Conservation (phyloP, 441 rosid genomes). For the Bocquillonia castaneifolia region DNA sequence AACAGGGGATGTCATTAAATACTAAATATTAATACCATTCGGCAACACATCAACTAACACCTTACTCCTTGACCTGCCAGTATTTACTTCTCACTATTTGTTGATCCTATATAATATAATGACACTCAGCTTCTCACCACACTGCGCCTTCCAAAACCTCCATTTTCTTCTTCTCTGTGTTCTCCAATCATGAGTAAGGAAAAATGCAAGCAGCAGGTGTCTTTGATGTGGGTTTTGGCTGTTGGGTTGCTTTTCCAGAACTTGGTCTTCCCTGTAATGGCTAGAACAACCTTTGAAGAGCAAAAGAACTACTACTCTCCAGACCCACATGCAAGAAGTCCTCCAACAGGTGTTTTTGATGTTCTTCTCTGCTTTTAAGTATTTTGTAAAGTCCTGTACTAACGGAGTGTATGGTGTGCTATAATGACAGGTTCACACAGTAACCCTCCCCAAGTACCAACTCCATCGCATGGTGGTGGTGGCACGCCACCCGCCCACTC, state of each 20-base stretch:
- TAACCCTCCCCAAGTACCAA: constrained; percentile 16
- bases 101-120: constrained; percentile 1
- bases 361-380: not conserved
- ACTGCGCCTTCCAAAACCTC: not conserved
- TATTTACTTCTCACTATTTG: constrained; percentile 23
- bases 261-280: constrained; percentile 15
- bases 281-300: constrained; percentile 14
- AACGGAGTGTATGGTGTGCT: not conserved
- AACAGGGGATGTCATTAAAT: constrained; percentile 5
- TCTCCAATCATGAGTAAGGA: constrained; percentile 7
- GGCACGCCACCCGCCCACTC: constrained; percentile 13
- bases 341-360: constrained; percentile 16
- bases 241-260: constrained; percentile 22
- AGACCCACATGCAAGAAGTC: constrained; percentile 22
- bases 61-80: constrained; percentile 17
- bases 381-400: not conserved
- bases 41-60: constrained; percentile 28
- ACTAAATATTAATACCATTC: constrained; percentile 17
- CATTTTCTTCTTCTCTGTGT: not conserved
- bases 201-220: constrained; percentile 13
- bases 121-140: not conserved
- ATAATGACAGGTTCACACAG: constrained; percentile 23
- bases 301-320: constrained; percentile 28
- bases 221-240: constrained; percentile 11
- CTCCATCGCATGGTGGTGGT: constrained; percentile 23